phyloP scores from a whole-genome alignment of 495 filamentous ascomycete genomes.

The Letharia lupina region DNA sequence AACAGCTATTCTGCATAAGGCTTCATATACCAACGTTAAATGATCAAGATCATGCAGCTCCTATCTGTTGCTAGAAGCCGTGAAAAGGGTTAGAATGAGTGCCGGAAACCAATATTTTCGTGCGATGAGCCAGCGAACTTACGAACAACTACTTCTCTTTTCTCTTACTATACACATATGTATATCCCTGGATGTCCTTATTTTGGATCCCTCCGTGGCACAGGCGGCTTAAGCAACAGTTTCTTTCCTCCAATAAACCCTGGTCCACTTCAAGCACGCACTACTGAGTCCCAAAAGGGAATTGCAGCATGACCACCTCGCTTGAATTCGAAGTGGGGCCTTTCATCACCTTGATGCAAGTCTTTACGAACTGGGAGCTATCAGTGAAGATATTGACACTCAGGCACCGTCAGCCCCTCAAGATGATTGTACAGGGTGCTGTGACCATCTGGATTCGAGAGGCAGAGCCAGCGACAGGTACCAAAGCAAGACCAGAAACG shows the following conservation, averaged over 20 bases:
- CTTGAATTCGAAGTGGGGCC: background rate
- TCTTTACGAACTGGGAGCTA: background rate
- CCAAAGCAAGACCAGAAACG: background rate
- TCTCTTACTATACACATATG: background rate
- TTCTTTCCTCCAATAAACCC: background rate
- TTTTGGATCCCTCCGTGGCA: background rate
- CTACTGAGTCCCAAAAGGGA: background rate
- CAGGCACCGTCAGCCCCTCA: background rate
- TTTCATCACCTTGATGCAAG: background rate
- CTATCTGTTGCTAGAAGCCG: background rate
- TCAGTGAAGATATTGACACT: background rate
- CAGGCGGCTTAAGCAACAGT: background rate
- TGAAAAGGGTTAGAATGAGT: background rate
- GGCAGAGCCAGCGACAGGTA: background rate
- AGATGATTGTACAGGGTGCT: background rate
- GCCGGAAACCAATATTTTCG: background rate
- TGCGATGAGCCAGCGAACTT: background rate
- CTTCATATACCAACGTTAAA: background rate
- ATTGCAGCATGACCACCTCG: background rate
- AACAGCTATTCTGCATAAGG: background rate
- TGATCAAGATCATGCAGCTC: background rate
- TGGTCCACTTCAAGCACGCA: background rate
- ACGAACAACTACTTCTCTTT: background rate
- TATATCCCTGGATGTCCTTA: background rate
- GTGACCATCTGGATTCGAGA: background rate